Evolutionary conservation across 176 grass and related monocot genomes (phyloP), one percentile per base, ranked within the genome.

Genomic region (Oryza officinalis): DNA sequence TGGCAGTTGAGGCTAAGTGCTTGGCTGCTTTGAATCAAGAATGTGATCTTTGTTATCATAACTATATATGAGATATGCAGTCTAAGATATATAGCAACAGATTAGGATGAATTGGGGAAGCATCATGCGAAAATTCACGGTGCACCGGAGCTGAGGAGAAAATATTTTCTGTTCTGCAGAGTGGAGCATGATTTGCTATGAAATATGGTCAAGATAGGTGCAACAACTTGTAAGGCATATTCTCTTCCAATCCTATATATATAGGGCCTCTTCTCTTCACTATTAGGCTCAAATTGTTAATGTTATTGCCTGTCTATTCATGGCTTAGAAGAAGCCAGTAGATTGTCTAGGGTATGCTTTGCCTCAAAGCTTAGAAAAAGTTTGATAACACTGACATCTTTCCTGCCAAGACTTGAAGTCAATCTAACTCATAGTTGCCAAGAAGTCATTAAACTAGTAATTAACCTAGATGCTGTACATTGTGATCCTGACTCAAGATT

Each of bases 11-110:
- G 74, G 61, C 84, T 86, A 69, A 86, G 88, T 90, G 88, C 68
- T 83, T 74, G 74, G 74, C 84, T 69, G 79, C 88, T 86, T 90
- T 86, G 84, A 79, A 86, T 86, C 88, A 74, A 83, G 88, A 90
- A 86, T 90, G 84, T 90, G 84, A 90, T 90, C 79, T 86, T 73
- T 79, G 88, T 52, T 69, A 90, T 78, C 67, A 83, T 86, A 86
- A 61, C 79, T 15, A 78, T 77, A 77, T 69, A 44, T 83, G 45
- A 72, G 74, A 90, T 90, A 82, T 86, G 67, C 44, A 72, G 73
- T 41, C 83, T 90, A 86, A 77, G 83, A 81, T 86, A 81, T 86
- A 50, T 84, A 80, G 81, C 71, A 81, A 31, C 66, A 78, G 78
- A 68, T 90, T 90, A 86, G 79, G 66, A 86, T 67, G 49, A 65